Conservation (phyloP, 192 early-diverging fungal genomes). For the Coemansia biformis region DNA sequence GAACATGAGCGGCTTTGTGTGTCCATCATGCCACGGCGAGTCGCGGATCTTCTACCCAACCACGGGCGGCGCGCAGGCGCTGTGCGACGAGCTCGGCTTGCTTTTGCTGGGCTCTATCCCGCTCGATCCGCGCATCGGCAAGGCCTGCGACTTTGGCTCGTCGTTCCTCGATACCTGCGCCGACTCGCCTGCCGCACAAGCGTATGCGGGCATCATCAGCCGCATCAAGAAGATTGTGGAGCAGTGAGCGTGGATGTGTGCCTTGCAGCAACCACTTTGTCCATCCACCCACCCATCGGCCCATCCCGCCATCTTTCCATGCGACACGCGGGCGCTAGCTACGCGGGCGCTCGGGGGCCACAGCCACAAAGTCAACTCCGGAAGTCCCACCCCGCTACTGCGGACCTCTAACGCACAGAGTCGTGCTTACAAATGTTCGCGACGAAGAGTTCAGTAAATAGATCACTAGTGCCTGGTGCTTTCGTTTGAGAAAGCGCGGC, state of each 20-base stretch:
- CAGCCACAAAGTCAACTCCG: no score
- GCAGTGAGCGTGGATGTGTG: neutral
- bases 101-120: constrained; percentile 68
- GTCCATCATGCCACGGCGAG: constrained; percentile 76
- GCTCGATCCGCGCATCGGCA: constrained; percentile 72
- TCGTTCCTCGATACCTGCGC: constrained; percentile 86
- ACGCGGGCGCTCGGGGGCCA: no score
- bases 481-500: no score
- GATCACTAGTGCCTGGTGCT: no score
- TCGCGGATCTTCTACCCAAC: constrained; percentile 72
- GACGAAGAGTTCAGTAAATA: no score
- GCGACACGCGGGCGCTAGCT: no score
- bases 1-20: constrained; percentile 97
- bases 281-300: no score
- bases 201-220: constrained; percentile 59
- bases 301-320: no score
- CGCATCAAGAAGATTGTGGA: constrained; percentile 14
- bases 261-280: no score
- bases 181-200: constrained; percentile 77
- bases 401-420: no score
- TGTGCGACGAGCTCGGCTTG: constrained; percentile 61
- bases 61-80: constrained; percentile 64
- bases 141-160: constrained; percentile 79
- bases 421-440: no score
- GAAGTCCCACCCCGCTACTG: no score